These are phyloP conservation scores for Ceratocystiopsis minuta DNA, from an alignment of 2,329 filamentous ascomycete genomes.

Conservation along the genomic window DNA sequence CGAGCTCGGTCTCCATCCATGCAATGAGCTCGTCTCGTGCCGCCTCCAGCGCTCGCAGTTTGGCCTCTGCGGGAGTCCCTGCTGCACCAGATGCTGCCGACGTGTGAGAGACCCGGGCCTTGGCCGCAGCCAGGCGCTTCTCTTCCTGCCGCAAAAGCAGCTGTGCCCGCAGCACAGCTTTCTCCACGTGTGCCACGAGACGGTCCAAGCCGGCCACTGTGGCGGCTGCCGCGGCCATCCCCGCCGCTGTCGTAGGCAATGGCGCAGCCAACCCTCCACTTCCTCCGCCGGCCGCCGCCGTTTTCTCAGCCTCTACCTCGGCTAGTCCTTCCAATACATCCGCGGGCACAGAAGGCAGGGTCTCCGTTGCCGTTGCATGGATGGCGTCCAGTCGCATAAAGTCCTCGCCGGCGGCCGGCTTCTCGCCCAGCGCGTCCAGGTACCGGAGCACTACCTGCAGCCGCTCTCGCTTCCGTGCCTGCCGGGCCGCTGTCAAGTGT, in stretches of 20 bases:
- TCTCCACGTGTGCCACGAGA: slow-evolving; percentile 35
- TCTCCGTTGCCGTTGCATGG: slow-evolving; percentile 22
- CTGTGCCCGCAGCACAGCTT: slow-evolving; percentile 39
- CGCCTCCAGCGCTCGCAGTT: slow-evolving; percentile 33
- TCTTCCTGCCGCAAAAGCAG: slow-evolving; percentile 38
- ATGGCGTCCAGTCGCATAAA: slow-evolving; percentile 32
- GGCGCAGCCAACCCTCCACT: neutral
- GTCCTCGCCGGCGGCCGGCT: slow-evolving; percentile 24
- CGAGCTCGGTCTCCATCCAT: slow-evolving; percentile 47
- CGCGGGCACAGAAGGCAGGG: slow-evolving; percentile 32
- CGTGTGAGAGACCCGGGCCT: slow-evolving; percentile 15
- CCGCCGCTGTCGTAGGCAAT: neutral
- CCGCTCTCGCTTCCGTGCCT: slow-evolving; percentile 32
- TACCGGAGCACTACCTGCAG: slow-evolving; percentile 32
- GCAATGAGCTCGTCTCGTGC: slow-evolving; percentile 42
- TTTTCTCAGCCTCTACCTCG: slow-evolving; percentile 16
- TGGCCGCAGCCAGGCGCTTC: slow-evolving; percentile 31
- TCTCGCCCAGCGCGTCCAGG: slow-evolving; percentile 30
- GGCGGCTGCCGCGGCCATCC: neutral
- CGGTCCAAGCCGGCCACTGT: slow-evolving; percentile 19
- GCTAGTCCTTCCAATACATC: slow-evolving; percentile 33
- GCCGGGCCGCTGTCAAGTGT: slow-evolving; percentile 31
- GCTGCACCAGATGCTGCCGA: too few relatives aligned
- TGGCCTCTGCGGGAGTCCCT: slow-evolving; percentile 15
- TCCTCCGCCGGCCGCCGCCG: neutral